These are phyloP conservation scores for Clonostachys byssicola DNA, from an alignment of 2,329 filamentous ascomycete species.

Conservation along the genomic window DNA sequence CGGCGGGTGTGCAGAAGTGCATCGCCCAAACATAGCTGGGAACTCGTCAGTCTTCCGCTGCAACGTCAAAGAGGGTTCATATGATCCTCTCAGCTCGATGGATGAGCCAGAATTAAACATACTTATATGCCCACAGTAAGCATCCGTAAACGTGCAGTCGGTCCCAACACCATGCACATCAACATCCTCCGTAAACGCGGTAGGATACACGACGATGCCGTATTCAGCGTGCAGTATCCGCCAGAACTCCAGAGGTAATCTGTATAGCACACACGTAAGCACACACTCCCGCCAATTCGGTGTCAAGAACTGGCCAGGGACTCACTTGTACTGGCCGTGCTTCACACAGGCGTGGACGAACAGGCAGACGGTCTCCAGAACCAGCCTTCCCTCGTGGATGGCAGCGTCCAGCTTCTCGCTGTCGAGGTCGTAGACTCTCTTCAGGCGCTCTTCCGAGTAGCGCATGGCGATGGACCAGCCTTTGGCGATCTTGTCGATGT, in stretches of 20 bases:
- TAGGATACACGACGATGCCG: slow-evolving; percentile 33
- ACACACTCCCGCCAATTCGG: not conserved
- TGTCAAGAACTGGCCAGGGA: not conserved
- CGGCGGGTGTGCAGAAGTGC: slow-evolving; percentile 18
- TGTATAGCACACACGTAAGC: slow-evolving; percentile 5
- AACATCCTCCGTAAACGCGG: slow-evolving; percentile 28
- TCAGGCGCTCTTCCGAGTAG: slow-evolving; percentile 25
- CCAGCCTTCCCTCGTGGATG: slow-evolving; percentile 21
- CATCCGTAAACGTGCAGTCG: slow-evolving; percentile 29
- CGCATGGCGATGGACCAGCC: slow-evolving; percentile 30
- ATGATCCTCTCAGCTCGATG: not conserved
- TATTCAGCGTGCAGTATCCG: slow-evolving; percentile 28
- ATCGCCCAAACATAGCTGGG: slow-evolving; percentile 26
- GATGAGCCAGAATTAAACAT: slow-evolving; percentile 1
- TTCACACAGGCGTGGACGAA: slow-evolving; percentile 32
- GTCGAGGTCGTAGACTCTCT: slow-evolving; percentile 21
- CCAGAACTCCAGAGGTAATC: slow-evolving; percentile 30
- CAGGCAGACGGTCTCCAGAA: slow-evolving; percentile 32
- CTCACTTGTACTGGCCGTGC: slow-evolving; percentile 27
- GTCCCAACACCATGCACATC: slow-evolving; percentile 21
- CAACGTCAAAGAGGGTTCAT: not conserved
- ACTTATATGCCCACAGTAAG: slow-evolving; percentile 29
- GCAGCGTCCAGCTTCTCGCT: slow-evolving; percentile 24
- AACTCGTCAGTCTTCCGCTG: not conserved
- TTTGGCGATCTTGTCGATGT: slow-evolving; percentile 26